Evolutionary conservation across 805 yeast species (phyloP).

Genomic region (Naumovozyma baii): DNA sequence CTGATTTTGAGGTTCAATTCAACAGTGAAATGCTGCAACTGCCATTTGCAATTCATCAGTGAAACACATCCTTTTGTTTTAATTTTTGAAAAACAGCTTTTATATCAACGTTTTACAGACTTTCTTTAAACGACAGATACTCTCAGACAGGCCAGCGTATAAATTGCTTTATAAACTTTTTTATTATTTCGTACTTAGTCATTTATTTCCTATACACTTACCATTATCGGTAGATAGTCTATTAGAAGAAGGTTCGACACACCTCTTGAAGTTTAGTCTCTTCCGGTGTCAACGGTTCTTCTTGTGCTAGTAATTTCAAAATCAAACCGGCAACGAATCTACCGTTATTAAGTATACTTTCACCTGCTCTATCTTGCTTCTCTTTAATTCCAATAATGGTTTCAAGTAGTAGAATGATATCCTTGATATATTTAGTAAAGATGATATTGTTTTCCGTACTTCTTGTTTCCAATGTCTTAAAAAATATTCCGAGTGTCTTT

Average conservation of each 20-base stretch:
- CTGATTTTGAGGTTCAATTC: too few species aligned
- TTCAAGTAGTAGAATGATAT: constrained; percentile 12
- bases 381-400: constrained; percentile 9
- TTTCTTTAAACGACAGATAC: too few species aligned
- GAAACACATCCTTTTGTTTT: too few species aligned
- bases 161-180: too few species aligned
- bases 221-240: background rate
- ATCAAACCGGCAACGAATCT: constrained; percentile 25
- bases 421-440: constrained; percentile 5
- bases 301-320: constrained; percentile 7
- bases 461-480: constrained; percentile 8
- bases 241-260: constrained; percentile 7
- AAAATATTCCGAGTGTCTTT: constrained; percentile 25
- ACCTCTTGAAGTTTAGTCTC: constrained; percentile 7
- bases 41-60: too few species aligned
- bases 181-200: background rate
- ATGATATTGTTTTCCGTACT: constrained; percentile 5
- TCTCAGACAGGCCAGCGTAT: too few species aligned
- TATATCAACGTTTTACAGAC: too few species aligned
- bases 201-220: background rate
- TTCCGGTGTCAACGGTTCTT: constrained; percentile 6
- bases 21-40: too few species aligned
- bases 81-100: too few species aligned
- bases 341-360: constrained; percentile 24
- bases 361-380: constrained; percentile 18